Base-by-base conservation (phyloP, 2,329 filamentous ascomycete genomes). In the Tolypocladium pustulatum region DNA sequence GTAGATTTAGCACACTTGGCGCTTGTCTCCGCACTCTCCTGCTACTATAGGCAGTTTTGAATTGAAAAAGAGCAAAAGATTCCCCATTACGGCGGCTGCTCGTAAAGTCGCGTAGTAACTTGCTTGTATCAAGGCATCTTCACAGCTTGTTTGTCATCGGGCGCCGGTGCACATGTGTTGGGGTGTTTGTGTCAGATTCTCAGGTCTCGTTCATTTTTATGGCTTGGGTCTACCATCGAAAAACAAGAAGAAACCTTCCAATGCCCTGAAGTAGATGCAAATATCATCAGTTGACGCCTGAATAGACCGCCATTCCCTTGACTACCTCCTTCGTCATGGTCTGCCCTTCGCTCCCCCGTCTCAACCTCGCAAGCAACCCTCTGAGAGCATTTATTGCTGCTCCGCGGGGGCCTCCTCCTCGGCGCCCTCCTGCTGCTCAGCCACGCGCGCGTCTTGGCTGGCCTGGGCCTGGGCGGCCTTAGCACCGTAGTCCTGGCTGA, bases 401-500 rank as follows among this genome's bases (percentile, higher is more conserved):
- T 60, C 61, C 9, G 51, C 69, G 2, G 54, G 17, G 7, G 49
- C 49, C 60, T 68, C 72, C 62, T 76, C 75, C 63, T 75, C 76
- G 65, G 78, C 78, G 75, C 83, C 78, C 60, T 73, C 77, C 69
- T 81, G 80, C 76, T 84, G 77, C 72, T 83, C 83, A 71, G 82
- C 79, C 61, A 74, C 80, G 65, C 76, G 80, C 71, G 82, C 82
- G 64, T 81, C 79, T 69, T 84, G 83, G 71, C 83, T 82, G 66
- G 83, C 87, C 65, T 84, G 83, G 62, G 85, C 85, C 75, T 88
- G 84, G 69, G 81, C 81, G 63, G 82, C 82, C 90, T 99, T 99
- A 69, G 93, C 91, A 73, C 94, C 94, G 81, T 99, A 99, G 83
- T 99, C 95, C 82, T 97, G 91, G 80, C 88, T 93, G 79, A 93